Percentiles rank a stretch among this genome's conserved stretches.
These are phyloP conservation scores for Phytomonas francai DNA, from an alignment of 208 protist species.

Conservation along the genomic window DNA sequence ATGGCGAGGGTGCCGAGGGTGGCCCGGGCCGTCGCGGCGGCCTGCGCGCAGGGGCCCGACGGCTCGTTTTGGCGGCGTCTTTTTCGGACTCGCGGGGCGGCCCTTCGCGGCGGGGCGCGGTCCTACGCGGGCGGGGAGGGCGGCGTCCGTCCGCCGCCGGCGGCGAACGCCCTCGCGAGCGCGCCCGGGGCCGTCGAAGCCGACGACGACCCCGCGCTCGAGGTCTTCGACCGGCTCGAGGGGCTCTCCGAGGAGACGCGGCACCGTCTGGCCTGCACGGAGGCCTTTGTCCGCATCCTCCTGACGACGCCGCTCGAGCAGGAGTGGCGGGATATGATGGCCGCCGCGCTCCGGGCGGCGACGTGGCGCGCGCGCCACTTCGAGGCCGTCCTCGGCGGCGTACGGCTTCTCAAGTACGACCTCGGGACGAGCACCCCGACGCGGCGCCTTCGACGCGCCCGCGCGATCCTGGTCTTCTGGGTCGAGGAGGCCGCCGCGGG, in stretches of 20 bases:
- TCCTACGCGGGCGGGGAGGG: no score
- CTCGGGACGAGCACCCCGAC: slow-evolving; percentile 10
- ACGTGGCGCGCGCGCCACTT: slow-evolving; percentile 47
- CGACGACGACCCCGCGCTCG: slow-evolving; percentile 12
- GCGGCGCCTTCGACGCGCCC: slow-evolving; percentile 15
- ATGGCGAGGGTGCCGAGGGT: no score
- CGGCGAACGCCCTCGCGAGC: not conserved
- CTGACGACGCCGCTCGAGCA: slow-evolving; percentile 39
- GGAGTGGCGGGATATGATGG: slow-evolving; percentile 56
- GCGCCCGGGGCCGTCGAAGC: not conserved
- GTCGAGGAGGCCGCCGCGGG: slow-evolving; percentile 12
- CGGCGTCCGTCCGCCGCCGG: no score
- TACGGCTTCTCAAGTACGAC: slow-evolving; percentile 28
- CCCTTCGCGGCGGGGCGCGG: no score
- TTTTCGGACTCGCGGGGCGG: no score
- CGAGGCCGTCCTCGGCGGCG: slow-evolving; percentile 29
- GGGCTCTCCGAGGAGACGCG: slow-evolving; percentile 6
- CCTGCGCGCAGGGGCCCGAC: no score
- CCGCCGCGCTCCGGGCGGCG: slow-evolving; percentile 34
- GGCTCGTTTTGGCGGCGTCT: no score
- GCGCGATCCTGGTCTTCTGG: slow-evolving; percentile 15
- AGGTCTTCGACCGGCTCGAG: slow-evolving; percentile 11
- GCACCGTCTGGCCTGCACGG: slow-evolving; percentile 18
- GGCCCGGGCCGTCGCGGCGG: no score
- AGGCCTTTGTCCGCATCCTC: slow-evolving; percentile 30